These are phyloP conservation scores for Populus ilicifolia DNA, from an alignment of 345 rosid genomes.

Conservation along the genomic window DNA sequence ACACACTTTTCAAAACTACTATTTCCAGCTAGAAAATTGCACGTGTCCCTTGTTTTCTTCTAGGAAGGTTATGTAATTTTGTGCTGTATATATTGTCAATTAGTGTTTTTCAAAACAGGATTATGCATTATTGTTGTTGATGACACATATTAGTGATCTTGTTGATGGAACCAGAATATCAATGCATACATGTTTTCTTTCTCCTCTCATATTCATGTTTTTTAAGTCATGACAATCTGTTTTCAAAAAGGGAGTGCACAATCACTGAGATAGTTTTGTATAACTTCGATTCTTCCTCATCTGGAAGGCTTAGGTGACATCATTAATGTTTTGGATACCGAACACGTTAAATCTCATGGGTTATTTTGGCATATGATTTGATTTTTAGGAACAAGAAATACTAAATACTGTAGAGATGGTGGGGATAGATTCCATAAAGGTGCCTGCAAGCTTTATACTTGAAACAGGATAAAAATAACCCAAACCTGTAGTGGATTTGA, in stretches of 20 bases:
- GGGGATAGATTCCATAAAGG: not conserved
- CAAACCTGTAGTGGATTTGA: not conserved
- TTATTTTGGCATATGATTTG: not conserved
- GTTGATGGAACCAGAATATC: too few species aligned
- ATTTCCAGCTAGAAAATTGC: not conserved
- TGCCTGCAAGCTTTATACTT: not conserved
- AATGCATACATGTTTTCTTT: not conserved
- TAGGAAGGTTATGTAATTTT: not conserved
- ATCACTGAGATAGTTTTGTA: not conserved
- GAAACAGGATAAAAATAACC: not conserved
- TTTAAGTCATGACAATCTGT: not conserved
- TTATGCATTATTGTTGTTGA: not conserved
- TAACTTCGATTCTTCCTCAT: not conserved
- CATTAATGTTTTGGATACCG: not conserved
- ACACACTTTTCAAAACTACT: not conserved
- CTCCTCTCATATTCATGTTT: not conserved
- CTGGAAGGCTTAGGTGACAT: not conserved
- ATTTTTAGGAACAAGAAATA: not conserved
- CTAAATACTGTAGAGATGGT: not conserved
- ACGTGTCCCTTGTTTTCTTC: not conserved
- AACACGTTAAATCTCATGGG: not conserved
- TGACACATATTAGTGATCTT: not conserved
- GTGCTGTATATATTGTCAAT: not conserved
- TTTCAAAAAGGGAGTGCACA: not conserved
- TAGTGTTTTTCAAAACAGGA: not conserved